Conservation (phyloP, 192 early-diverging fungal species). For the Backusella australiensis region DNA sequence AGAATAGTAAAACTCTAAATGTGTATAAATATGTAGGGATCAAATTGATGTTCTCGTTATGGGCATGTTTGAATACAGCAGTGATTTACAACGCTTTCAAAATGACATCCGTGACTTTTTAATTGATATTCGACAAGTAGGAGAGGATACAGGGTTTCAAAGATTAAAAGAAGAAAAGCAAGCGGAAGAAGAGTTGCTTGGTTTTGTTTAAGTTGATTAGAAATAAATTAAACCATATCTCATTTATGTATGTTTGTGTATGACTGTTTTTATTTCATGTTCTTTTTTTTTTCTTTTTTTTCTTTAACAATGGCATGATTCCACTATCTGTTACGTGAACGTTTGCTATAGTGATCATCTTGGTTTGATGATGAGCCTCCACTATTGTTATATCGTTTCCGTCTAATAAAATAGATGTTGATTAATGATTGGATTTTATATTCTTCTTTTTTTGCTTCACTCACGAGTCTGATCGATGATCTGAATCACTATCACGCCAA, state of each 20-base stretch:
- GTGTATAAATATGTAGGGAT: constrained; percentile 3
- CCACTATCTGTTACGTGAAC: too few species aligned
- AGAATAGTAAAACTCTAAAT: too few species aligned
- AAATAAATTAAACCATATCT: not conserved
- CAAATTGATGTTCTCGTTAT: constrained; percentile 27
- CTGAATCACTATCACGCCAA: constrained; percentile 6
- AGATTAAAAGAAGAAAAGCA: constrained; percentile 16
- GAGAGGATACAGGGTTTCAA: constrained; percentile 6
- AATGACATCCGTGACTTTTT: constrained; percentile 24
- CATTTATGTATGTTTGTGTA: not conserved
- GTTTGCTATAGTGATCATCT: too few species aligned
- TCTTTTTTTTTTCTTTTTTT: not conserved
- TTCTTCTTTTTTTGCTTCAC: not conserved
- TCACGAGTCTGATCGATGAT: constrained; percentile 18
- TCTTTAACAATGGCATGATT: not conserved
- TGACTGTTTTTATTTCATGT: not conserved
- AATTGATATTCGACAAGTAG: constrained; percentile 24
- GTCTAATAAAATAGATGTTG: too few species aligned
- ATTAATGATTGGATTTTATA: too few species aligned
- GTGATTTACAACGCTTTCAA: constrained; percentile 14
- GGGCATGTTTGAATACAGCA: constrained; percentile 33
- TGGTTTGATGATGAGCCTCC: too few species aligned
- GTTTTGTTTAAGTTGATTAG: not conserved
- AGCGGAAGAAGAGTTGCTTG: constrained; percentile 20
- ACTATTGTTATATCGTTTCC: too few species aligned